Evolutionary conservation across 192 early-diverging fungal species (phyloP).

Genomic region (Umbelopsis vinacea): DNA sequence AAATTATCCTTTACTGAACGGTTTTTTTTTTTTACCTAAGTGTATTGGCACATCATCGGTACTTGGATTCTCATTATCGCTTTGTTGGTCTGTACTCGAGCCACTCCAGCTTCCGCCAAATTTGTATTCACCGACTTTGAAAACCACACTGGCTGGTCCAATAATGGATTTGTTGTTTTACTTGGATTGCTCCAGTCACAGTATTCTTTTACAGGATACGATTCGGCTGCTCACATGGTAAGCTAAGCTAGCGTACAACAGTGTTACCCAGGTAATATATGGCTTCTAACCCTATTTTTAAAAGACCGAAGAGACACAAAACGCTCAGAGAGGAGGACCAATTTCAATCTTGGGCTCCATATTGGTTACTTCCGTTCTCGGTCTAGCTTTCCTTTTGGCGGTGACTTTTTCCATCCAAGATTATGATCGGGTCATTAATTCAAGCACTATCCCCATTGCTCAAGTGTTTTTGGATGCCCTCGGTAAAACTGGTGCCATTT

Average conservation of each 20-base stretch:
- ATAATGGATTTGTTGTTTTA: constrained; percentile 30
- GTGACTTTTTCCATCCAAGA: constrained; percentile 46
- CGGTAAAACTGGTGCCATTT: constrained; percentile 39
- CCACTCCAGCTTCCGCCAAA: constrained; percentile 22
- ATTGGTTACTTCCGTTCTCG: constrained; percentile 37
- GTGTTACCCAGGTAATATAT: too few relatives aligned
- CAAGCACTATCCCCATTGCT: constrained; percentile 30
- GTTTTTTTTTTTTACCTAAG: constrained; percentile 28
- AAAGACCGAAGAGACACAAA: constrained; percentile 49
- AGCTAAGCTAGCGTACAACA: not conserved
- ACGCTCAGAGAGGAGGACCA: constrained; percentile 42
- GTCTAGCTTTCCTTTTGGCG: constrained; percentile 43
- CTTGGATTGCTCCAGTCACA: constrained; percentile 40
- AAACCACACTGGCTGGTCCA: constrained; percentile 43
- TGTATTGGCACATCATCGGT: constrained; percentile 46
- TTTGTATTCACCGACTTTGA: constrained; percentile 47
- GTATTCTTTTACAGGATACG: constrained; percentile 42
- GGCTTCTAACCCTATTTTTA: not conserved
- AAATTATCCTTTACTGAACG: not conserved
- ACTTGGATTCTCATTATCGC: constrained; percentile 40
- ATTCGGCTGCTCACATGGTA: constrained; percentile 20
- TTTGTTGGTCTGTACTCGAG: constrained; percentile 32
- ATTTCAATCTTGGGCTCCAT: constrained; percentile 44
- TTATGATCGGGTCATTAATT: constrained; percentile 37
- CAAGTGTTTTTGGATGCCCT: constrained; percentile 49